Conservation (phyloP, 1,284 basidiomycete genomes). For the Sanguinoderma infundibulare region DNA sequence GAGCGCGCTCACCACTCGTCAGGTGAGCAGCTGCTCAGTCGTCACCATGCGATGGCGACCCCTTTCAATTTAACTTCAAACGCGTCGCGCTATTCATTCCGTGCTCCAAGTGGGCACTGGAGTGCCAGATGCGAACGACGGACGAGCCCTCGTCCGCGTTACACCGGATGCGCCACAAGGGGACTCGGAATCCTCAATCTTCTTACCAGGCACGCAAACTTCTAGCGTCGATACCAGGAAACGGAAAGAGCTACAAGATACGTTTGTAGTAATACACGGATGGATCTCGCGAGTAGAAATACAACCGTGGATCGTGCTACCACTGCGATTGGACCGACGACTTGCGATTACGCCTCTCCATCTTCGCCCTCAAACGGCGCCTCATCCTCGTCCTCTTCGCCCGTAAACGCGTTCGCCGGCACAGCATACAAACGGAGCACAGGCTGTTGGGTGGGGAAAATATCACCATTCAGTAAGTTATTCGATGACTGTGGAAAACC, state of each 20-base stretch:
- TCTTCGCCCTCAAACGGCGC: conserved; percentile 56
- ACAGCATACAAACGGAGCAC: conserved; percentile 94
- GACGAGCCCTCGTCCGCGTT: not conserved
- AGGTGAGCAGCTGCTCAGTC: not conserved
- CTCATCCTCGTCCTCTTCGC: conserved; percentile 59
- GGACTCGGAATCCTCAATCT: not conserved
- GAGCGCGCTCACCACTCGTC: not conserved
- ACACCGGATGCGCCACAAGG: no score
- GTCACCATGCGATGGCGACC: not conserved
- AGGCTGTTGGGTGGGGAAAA: conserved; percentile 55
- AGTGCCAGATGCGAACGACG: no score
- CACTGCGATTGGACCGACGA: not conserved
- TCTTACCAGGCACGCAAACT: no score
- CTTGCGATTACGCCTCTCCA: conserved; percentile 33
- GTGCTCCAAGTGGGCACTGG: no score
- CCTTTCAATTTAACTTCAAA: no score
- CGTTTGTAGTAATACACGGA: conserved; percentile 2
- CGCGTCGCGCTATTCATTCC: not conserved
- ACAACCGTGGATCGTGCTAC: conserved; percentile 16
- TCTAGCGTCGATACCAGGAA: no score
- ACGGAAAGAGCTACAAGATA: not conserved
- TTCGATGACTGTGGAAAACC: not conserved
- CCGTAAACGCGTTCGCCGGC: conserved; percentile 84
- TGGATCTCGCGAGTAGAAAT: conserved; percentile 19
- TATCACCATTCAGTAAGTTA: conserved; percentile 5